A percentile compares a stretch with the other conserved stretches of the same genome.
Evolutionary conservation across 2,329 filamentous ascomycete species (phyloP).

Genomic region (Hypoxylon sp.): DNA sequence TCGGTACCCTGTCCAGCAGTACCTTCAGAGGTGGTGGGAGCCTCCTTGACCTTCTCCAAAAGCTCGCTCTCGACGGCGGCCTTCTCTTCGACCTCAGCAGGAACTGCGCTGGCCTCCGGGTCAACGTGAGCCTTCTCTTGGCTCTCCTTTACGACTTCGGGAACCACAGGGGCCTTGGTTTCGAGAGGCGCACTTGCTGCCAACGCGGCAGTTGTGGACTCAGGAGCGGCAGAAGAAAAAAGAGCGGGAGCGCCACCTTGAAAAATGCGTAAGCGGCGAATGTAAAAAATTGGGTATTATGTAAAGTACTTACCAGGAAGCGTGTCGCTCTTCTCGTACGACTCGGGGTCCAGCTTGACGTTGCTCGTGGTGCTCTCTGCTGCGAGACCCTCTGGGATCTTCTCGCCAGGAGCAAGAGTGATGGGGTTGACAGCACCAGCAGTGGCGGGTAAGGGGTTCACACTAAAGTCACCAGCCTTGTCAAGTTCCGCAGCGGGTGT

Average conservation of each 20-base stretch:
- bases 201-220: constrained; percentile 52
- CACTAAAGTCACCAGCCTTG: constrained; percentile 58
- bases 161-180: constrained; percentile 65
- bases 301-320: constrained; percentile 54
- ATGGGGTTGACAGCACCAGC: constrained; percentile 79
- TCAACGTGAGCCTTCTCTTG: constrained; percentile 70
- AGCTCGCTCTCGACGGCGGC: constrained; percentile 75
- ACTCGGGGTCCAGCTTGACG: constrained; percentile 81
- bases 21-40: constrained; percentile 65
- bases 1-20: constrained; percentile 61
- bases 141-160: constrained; percentile 74
- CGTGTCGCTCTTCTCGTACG: constrained; percentile 83
- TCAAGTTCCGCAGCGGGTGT: constrained; percentile 67
- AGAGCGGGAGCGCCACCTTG: constrained; percentile 37
- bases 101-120: constrained; percentile 73
- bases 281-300: not conserved
- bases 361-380: constrained; percentile 74
- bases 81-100: constrained; percentile 75
- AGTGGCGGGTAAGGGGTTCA: constrained; percentile 70
- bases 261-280: constrained; percentile 15
- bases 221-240: constrained; percentile 52
- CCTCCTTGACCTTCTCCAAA: constrained; percentile 70
- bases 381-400: constrained; percentile 75
- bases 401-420: constrained; percentile 79
- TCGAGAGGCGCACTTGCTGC: constrained; percentile 56